These are phyloP conservation scores for Fusarium papillatum DNA, from an alignment of 2,329 filamentous ascomycete genomes.

Conservation along the genomic window DNA sequence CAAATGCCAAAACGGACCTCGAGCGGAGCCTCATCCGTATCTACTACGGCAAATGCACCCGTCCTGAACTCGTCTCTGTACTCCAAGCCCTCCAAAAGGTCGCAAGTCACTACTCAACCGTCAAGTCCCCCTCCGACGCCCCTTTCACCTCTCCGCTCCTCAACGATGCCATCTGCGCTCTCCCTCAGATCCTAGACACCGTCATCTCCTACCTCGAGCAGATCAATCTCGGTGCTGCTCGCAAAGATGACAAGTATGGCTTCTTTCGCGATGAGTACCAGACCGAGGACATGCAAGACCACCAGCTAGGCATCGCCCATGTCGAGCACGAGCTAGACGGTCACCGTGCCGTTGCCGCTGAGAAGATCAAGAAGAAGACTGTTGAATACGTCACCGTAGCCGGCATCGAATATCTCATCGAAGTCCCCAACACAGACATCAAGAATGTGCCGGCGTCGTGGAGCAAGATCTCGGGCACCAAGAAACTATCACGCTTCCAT, in stretches of 20 bases:
- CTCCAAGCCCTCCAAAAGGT: conserved; percentile 90
- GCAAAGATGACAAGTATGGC: conserved; percentile 89
- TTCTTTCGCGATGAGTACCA: conserved; percentile 93
- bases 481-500: conserved; percentile 92
- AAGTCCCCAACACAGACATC: conserved; percentile 86
- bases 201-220: conserved; percentile 84
- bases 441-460: conserved; percentile 94
- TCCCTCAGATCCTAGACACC: conserved; percentile 82
- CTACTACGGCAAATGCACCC: conserved; percentile 96
- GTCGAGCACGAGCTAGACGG: conserved; percentile 91
- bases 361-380: conserved; percentile 77
- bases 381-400: conserved; percentile 87
- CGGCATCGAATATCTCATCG: conserved; percentile 95
- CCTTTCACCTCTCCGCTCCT: conserved; percentile 82
- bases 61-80: conserved; percentile 87
- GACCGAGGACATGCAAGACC: conserved; percentile 88
- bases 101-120: conserved; percentile 79
- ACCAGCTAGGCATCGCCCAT: conserved; percentile 91
- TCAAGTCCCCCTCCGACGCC: conserved; percentile 74
- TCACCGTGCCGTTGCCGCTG: conserved; percentile 79
- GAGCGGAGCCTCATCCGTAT: conserved; percentile 95
- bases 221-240: conserved; percentile 88
- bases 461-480: conserved; percentile 95
- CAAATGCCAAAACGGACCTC: conserved; percentile 82
- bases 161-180: conserved; percentile 77